Evolutionary conservation across 1,284 basidiomycete species (phyloP).

Genomic region (Volvariella volvacea): DNA sequence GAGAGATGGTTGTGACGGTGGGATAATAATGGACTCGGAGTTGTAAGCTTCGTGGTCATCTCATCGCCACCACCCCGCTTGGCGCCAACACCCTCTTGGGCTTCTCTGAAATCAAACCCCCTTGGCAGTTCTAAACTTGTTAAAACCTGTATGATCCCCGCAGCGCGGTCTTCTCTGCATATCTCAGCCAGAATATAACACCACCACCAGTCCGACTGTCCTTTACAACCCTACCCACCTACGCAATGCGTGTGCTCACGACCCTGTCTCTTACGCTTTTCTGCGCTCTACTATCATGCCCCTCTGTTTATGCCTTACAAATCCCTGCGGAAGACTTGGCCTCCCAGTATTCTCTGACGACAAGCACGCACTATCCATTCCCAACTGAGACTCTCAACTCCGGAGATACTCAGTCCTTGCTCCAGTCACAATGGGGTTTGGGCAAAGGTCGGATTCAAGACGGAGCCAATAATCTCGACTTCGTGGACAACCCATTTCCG

Average conservation of each 20-base stretch:
- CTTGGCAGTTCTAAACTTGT: no score
- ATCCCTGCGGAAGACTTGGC: constrained; percentile 36
- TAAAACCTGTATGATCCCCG: no score
- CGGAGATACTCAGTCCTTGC: constrained; percentile 41
- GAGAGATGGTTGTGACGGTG: not conserved
- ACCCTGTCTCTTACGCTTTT: no score
- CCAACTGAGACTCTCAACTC: constrained; percentile 54
- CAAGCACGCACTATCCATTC: constrained; percentile 59
- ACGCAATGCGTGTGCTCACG: no score
- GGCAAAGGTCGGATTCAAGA: constrained; percentile 56
- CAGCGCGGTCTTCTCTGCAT: no score
- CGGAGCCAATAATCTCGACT: constrained; percentile 45
- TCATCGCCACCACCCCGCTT: no score
- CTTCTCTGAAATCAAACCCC: no score
- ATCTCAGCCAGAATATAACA: no score
- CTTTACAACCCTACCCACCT: no score
- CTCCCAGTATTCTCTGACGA: constrained; percentile 47
- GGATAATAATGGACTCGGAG: not conserved
- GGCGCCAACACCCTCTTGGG: no score
- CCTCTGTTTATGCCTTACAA: constrained; percentile 11
- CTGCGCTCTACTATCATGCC: constrained; percentile 5
- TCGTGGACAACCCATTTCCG: constrained; percentile 63
- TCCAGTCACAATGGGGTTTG: constrained; percentile 57
- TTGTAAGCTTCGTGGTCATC: no score
- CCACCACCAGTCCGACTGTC: no score